Conservation (phyloP, 345 rosid genomes). For the Erysimum cheiranthoides region DNA sequence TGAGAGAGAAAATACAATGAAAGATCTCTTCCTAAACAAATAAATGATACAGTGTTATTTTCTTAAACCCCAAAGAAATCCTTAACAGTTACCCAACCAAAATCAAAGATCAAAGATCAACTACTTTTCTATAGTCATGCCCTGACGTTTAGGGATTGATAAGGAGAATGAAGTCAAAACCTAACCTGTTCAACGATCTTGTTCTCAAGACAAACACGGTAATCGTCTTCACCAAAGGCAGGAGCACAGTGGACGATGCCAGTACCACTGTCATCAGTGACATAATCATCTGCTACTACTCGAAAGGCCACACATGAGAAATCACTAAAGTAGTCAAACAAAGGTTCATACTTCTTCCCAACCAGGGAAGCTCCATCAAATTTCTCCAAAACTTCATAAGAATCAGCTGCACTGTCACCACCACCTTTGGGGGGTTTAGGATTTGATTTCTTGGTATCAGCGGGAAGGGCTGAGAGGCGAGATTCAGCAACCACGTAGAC, state of each 20-base stretch:
- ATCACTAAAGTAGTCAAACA: conserved; percentile 82
- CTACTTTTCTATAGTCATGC: too few species aligned
- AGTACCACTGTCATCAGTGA: conserved; percentile 92
- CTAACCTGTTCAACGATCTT: conserved; percentile 73
- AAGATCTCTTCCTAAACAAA: too few species aligned
- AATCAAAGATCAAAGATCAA: too few species aligned
- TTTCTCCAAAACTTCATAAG: conserved; percentile 70
- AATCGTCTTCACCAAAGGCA: conserved; percentile 98
- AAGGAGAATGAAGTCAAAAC: conserved; percentile 11
- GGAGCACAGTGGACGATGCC: conserved; percentile 98
- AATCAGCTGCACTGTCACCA: conserved; percentile 55
- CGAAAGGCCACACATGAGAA: conserved; percentile 70
- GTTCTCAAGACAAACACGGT: conserved; percentile 84
- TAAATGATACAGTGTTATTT: too few species aligned
- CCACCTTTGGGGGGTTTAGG: conserved; percentile 57
- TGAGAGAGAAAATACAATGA: too few species aligned
- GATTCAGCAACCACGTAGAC: conserved; percentile 83
- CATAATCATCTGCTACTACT: conserved; percentile 90
- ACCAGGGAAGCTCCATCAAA: conserved; percentile 68
- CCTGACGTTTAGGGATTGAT: too few species aligned
- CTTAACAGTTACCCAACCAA: too few species aligned
- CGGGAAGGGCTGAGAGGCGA: conserved; percentile 70
- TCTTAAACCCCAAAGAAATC: too few species aligned
- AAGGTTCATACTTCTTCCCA: conserved; percentile 86
- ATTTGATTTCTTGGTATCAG: conserved; percentile 49